Evolutionary conservation across 208 protist species (phyloP).

Genomic region (Leishmania mexicana): DNA sequence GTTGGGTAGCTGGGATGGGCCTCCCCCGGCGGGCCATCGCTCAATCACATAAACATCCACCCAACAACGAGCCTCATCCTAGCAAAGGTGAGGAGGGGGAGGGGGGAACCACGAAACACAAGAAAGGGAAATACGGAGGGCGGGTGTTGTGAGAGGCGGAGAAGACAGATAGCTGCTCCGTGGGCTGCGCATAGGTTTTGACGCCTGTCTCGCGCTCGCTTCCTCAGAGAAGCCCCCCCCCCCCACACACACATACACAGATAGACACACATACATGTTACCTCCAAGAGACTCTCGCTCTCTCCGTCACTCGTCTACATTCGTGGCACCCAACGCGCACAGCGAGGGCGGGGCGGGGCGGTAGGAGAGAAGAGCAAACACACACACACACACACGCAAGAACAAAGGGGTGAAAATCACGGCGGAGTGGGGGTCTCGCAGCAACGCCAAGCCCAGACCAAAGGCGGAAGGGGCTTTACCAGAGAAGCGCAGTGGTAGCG

Average conservation of each 20-base stretch:
- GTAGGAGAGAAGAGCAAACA: neutral
- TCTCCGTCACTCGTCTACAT: constrained; percentile 2
- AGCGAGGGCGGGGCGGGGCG: neutral
- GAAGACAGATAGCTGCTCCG: neutral
- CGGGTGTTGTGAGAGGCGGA: neutral
- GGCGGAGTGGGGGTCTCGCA: neutral
- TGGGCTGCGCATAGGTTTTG: neutral
- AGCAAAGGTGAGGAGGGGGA: neutral
- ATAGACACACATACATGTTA: neutral
- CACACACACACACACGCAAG: neutral
- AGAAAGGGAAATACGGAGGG: neutral
- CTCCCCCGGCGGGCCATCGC: neutral
- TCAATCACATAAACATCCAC: neutral
- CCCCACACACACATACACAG: no score
- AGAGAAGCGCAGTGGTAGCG: neutral
- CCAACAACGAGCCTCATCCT: neutral
- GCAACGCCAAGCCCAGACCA: neutral
- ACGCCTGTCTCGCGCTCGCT: neutral
- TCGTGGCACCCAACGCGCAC: neutral
- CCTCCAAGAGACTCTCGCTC: neutral
- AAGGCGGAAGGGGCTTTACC: neutral
- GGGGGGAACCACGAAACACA: neutral
- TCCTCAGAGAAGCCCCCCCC: neutral
- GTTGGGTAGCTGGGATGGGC: neutral
- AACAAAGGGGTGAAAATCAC: neutral